phyloP scores from a whole-genome alignment of 1,284 basidiomycete genomes.

The Laetiporus sulphureus region DNA sequence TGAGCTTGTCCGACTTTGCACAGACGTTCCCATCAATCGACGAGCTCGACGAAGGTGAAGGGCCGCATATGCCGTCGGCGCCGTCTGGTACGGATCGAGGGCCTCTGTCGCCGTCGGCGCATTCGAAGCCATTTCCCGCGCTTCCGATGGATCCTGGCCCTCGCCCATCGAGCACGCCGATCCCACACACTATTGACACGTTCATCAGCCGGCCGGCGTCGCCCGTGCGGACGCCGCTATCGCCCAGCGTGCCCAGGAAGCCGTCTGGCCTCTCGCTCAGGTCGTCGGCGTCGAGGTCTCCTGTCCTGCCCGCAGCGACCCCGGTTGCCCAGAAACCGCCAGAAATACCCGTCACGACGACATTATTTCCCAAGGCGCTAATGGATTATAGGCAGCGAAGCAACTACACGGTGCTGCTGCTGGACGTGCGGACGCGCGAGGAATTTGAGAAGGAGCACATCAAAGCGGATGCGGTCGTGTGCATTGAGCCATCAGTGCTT shows the following conservation, averaged over 20 bases:
- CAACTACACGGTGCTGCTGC: constrained; percentile 63
- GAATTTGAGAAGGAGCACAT: constrained; percentile 78
- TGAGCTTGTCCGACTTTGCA: constrained; percentile 45
- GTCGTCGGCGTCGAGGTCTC: constrained; percentile 22
- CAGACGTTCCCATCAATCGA: constrained; percentile 68
- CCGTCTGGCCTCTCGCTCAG: constrained; percentile 38
- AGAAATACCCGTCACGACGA: constrained; percentile 41
- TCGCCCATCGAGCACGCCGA: constrained; percentile 68
- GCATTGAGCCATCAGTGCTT: constrained; percentile 81
- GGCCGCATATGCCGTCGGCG: constrained; percentile 41
- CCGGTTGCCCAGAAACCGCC: constrained; percentile 29
- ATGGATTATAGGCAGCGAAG: constrained; percentile 48
- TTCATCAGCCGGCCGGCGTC: constrained; percentile 58
- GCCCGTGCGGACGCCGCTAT: constrained; percentile 30
- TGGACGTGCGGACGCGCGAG: constrained; percentile 78
- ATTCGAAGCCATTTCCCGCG: constrained; percentile 36
- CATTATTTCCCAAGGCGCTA: constrained; percentile 57
- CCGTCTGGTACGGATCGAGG: constrained; percentile 28
- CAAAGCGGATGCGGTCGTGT: constrained; percentile 64
- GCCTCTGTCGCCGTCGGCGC: constrained; percentile 11
- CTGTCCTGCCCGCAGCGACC: constrained; percentile 18
- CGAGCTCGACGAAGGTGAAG: constrained; percentile 55
- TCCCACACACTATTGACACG: constrained; percentile 48
- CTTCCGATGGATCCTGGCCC: constrained; percentile 49
- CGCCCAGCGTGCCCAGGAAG: constrained; percentile 35